phyloP scores from a whole-genome alignment of 805 yeast genomes.

The Schwanniomyces sp. region DNA sequence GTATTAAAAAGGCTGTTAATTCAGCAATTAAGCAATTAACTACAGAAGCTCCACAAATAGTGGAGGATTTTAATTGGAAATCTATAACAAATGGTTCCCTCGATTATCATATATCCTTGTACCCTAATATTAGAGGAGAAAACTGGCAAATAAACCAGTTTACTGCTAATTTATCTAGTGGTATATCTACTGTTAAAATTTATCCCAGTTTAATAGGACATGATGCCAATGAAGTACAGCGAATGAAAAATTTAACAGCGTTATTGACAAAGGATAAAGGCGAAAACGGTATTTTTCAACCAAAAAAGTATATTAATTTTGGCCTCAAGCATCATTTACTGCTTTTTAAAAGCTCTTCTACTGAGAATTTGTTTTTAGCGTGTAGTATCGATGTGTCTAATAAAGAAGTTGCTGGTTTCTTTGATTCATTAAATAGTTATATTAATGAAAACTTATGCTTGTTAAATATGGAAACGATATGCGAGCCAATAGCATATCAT shows the following conservation, averaged over 20 bases:
- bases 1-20: constrained; percentile 7
- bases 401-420: constrained; percentile 1
- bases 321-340: constrained; percentile 2
- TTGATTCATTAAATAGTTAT: background rate
- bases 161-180: constrained; percentile 6
- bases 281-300: background rate
- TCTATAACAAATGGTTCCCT: constrained; percentile 8
- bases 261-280: constrained; percentile 3
- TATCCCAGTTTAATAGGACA: constrained; percentile 1
- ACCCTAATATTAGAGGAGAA: constrained; percentile 10
- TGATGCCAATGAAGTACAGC: constrained; percentile 5
- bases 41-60: constrained; percentile 1
- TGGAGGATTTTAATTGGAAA: constrained; percentile 10
- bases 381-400: background rate
- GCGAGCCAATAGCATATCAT: constrained; percentile 2
- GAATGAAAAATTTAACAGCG: constrained; percentile 6
- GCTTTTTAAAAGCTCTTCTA: constrained; percentile 5
- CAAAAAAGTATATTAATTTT: constrained; percentile 7
- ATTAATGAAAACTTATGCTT: constrained; percentile 6
- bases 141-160: constrained; percentile 6
- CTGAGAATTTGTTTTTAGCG: constrained; percentile 7
- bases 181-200: constrained; percentile 1
- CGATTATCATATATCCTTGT: constrained; percentile 10
- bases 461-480: constrained; percentile 2
- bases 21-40: constrained; percentile 6